Conservation (phyloP, 2,329 filamentous ascomycete genomes). For the Clonostachys byssicola region DNA sequence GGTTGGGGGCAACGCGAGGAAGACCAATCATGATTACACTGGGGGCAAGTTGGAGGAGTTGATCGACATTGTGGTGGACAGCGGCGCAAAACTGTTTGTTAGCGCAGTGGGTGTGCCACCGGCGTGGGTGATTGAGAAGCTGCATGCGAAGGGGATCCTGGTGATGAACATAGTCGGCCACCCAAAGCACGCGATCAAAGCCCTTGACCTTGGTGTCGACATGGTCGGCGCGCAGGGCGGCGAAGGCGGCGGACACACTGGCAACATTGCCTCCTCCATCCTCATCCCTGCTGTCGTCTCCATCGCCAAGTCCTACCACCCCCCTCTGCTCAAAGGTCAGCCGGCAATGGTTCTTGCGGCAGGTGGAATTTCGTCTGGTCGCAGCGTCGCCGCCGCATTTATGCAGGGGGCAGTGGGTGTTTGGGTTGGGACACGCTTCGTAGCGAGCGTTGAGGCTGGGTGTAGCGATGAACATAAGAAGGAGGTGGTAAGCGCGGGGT, state of each 20-base stretch:
- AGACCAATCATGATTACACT: slow-evolving; percentile 95
- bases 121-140: slow-evolving; percentile 61
- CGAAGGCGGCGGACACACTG: slow-evolving; percentile 90
- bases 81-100: slow-evolving; percentile 80
- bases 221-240: slow-evolving; percentile 89
- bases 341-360: slow-evolving; percentile 81
- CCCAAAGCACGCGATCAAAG: slow-evolving; percentile 86
- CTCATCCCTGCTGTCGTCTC: slow-evolving; percentile 84
- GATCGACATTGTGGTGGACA: slow-evolving; percentile 78
- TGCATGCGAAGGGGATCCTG: slow-evolving; percentile 75
- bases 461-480: slow-evolving; percentile 80
- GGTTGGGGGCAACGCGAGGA: slow-evolving; percentile 74
- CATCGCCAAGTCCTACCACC: slow-evolving; percentile 68
- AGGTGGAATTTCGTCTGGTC: slow-evolving; percentile 78
- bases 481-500: slow-evolving; percentile 71
- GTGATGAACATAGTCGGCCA: slow-evolving; percentile 98
- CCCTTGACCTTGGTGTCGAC: slow-evolving; percentile 80
- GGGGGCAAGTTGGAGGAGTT: slow-evolving; percentile 82
- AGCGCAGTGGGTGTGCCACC: slow-evolving; percentile 85
- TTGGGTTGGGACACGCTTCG: slow-evolving; percentile 92
- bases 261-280: slow-evolving; percentile 77
- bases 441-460: slow-evolving; percentile 77
- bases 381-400: slow-evolving; percentile 72
- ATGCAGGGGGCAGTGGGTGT: slow-evolving; percentile 86
- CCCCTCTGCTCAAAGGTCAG: slow-evolving; percentile 63